Percentiles rank a stretch among this genome's conserved stretches.
These are phyloP conservation scores for Boletus coccyginus DNA, from an alignment of 768 basidiomycete species.

Conservation along the genomic window DNA sequence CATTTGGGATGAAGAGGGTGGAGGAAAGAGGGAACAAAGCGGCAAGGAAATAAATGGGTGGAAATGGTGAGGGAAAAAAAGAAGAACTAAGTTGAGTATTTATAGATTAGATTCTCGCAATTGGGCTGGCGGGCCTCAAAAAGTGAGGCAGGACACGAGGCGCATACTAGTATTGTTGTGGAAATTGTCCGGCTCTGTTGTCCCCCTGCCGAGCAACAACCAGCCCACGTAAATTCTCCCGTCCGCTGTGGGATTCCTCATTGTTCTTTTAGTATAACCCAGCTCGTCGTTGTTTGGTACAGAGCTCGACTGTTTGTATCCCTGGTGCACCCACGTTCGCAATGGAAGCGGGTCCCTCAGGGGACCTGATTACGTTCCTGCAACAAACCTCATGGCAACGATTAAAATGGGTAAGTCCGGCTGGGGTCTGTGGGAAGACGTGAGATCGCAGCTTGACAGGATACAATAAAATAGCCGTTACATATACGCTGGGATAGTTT, in stretches of 20 bases:
- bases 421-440: constrained; percentile 1
- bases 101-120: constrained; percentile 48
- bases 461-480: background rate
- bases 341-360: background rate
- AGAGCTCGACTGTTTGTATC: constrained; percentile 1
- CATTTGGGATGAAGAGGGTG: constrained; percentile 33
- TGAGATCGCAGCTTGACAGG: background rate
- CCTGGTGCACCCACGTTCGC: background rate
- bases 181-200: constrained; percentile 21
- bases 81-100: constrained; percentile 34
- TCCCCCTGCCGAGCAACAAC: constrained; percentile 11
- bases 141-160: constrained; percentile 55
- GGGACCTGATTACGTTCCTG: constrained; percentile 1
- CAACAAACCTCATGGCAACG: constrained; percentile 17
- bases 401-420: constrained; percentile 13
- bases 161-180: constrained; percentile 24
- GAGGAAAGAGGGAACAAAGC: constrained; percentile 15
- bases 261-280: background rate
- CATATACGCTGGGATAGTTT: constrained; percentile 19
- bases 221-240: constrained; percentile 11
- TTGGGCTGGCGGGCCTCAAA: constrained; percentile 14
- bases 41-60: constrained; percentile 26
- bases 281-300: constrained; percentile 2
- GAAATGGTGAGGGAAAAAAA: constrained; percentile 24
- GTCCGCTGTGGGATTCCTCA: background rate